phyloP scores from a whole-genome alignment of 805 yeast species.

The Candida lessepsii region DNA sequence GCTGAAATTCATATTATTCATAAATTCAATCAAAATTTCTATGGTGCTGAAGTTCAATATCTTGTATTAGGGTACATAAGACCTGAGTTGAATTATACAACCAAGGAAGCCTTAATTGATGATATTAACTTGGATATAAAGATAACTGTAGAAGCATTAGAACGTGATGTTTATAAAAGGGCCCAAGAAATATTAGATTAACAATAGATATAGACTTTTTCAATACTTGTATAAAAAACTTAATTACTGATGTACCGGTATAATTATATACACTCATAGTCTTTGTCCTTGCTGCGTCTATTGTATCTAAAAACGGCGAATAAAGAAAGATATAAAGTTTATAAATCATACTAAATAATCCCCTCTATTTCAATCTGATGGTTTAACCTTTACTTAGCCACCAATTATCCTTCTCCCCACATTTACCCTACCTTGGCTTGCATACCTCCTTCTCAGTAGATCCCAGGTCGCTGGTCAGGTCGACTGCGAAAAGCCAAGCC shows the following conservation, averaged over 20 bases:
- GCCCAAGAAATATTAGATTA: conserved; percentile 5
- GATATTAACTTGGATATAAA: conserved; percentile 81
- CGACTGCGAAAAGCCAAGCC: conserved; percentile 7
- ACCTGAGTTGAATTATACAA: conserved; percentile 84
- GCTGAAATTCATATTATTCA: conserved; percentile 88
- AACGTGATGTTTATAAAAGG: conserved; percentile 17
- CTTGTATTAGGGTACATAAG: conserved; percentile 84
- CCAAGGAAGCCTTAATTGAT: conserved; percentile 77
- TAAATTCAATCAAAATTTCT: conserved; percentile 63
- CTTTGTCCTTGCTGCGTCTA: no score
- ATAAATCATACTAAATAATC: no score
- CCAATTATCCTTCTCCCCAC: not conserved
- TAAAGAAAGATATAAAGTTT: no score
- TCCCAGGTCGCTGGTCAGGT: not conserved
- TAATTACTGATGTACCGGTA: no score
- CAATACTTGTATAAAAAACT: no score
- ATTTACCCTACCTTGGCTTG: no score
- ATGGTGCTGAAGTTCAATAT: conserved; percentile 75
- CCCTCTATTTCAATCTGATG: no score
- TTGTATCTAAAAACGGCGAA: no score
- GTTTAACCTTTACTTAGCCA: no score
- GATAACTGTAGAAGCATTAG: conserved; percentile 55
- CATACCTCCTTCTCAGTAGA: no score
- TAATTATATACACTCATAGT: no score
- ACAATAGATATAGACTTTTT: no score